phyloP scores from a whole-genome alignment of 208 protist genomes.

The Crithidia expoeki region DNA sequence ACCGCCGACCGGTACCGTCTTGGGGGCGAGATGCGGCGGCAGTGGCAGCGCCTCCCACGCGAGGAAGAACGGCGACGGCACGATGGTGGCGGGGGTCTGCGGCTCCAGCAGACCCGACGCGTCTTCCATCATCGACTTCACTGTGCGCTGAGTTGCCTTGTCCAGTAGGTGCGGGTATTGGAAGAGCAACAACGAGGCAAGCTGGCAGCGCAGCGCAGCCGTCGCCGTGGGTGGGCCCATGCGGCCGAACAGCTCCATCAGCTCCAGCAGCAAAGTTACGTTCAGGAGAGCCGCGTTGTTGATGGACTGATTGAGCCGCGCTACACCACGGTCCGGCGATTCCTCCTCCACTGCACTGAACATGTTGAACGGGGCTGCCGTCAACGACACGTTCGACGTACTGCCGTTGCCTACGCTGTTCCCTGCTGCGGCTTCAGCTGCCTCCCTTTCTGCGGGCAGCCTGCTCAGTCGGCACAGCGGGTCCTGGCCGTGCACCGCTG shows the following conservation, averaged over 20 bases:
- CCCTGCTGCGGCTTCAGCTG: not conserved
- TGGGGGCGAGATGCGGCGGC: slow-evolving; percentile 75
- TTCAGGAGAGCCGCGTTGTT: slow-evolving; percentile 38
- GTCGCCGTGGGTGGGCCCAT: slow-evolving; percentile 37
- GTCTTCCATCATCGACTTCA: slow-evolving; percentile 44
- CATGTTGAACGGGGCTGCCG: slow-evolving; percentile 7
- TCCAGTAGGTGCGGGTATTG: slow-evolving; percentile 61
- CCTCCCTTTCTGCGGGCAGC: not conserved
- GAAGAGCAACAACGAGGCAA: slow-evolving; percentile 80
- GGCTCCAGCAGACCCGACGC: slow-evolving; percentile 38
- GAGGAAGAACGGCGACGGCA: slow-evolving; percentile 57
- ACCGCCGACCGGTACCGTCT: slow-evolving; percentile 80
- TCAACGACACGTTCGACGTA: not conserved
- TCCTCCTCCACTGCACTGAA: slow-evolving; percentile 32
- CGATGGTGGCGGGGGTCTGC: slow-evolving; percentile 33
- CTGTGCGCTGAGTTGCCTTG: slow-evolving; percentile 41
- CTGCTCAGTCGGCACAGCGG: slow-evolving; percentile 34
- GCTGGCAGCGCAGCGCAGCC: slow-evolving; percentile 44
- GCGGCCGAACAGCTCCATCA: slow-evolving; percentile 54
- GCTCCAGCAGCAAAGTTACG: slow-evolving; percentile 64
- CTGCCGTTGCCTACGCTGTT: not conserved
- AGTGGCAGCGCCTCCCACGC: slow-evolving; percentile 77
- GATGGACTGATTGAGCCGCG: slow-evolving; percentile 29
- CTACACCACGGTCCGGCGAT: slow-evolving; percentile 27
- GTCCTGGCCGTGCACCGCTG: slow-evolving; percentile 14